phyloP scores from a whole-genome alignment of 163 green algal genomes.

The Prototheca cutis region DNA sequence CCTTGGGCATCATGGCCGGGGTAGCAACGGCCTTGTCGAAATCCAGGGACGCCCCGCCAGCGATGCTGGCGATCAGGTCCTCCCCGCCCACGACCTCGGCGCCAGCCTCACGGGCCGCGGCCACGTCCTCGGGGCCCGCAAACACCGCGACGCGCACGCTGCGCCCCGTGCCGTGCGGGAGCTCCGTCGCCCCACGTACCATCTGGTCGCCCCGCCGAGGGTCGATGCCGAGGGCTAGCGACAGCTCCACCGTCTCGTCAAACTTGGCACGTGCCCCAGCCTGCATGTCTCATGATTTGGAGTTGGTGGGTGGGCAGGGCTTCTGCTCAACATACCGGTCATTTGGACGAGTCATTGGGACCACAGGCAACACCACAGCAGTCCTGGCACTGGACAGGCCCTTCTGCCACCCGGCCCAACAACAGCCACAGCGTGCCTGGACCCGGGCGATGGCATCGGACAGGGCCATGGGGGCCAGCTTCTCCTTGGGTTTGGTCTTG shows the following conservation, averaged over 20 bases:
- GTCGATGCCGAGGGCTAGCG: slow-evolving; percentile 47
- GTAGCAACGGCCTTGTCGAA: slow-evolving; percentile 71
- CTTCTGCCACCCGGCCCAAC: background rate
- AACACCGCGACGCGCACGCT: slow-evolving; percentile 65
- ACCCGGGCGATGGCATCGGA: background rate
- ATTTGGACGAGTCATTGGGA: too few species aligned
- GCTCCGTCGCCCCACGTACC: slow-evolving; percentile 57
- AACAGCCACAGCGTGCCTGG: background rate
- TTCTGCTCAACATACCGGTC: too few species aligned
- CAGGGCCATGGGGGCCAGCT: slow-evolving; percentile 1
- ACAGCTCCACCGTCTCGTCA: slow-evolving; percentile 55
- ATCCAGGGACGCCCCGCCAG: slow-evolving; percentile 32
- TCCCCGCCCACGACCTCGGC: slow-evolving; percentile 65
- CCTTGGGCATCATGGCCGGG: slow-evolving; percentile 56
- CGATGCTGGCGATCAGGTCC: slow-evolving; percentile 51
- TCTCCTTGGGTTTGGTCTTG: slow-evolving; percentile 1
- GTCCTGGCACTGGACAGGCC: background rate
- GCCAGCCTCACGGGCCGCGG: slow-evolving; percentile 48
- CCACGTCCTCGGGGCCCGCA: slow-evolving; percentile 47
- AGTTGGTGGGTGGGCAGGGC: too few species aligned
- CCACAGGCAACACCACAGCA: too few species aligned
- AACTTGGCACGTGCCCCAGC: slow-evolving; percentile 26
- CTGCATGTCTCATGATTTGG: too few species aligned
- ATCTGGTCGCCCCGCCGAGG: slow-evolving; percentile 66
- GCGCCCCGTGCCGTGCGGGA: slow-evolving; percentile 75